Evolutionary conservation across 495 filamentous ascomycete genomes (phyloP).

Genomic region (Xylaria flabelliformis): DNA sequence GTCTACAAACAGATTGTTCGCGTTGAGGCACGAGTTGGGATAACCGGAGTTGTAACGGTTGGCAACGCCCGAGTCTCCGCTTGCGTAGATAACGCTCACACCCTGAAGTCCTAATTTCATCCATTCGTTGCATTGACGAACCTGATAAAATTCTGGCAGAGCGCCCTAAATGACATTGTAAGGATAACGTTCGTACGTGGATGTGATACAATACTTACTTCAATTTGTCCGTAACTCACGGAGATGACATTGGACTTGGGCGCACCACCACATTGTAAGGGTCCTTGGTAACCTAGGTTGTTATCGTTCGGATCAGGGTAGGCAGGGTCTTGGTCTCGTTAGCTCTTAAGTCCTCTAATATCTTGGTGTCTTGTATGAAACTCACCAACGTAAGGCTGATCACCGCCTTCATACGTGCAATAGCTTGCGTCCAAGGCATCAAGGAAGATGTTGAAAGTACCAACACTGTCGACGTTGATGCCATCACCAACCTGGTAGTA

Average conservation of each 20-base stretch:
- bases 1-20: conserved; percentile 35
- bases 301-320: conserved; percentile 51
- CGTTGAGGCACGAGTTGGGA: conserved; percentile 50
- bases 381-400: conserved; percentile 47
- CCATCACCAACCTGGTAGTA: conserved; percentile 62
- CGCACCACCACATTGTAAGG: conserved; percentile 53
- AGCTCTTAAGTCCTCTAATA: not conserved
- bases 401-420: conserved; percentile 54
- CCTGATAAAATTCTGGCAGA: conserved; percentile 49
- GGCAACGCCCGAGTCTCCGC: conserved; percentile 76
- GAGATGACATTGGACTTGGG: conserved; percentile 66
- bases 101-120: conserved; percentile 73
- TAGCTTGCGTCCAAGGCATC: conserved; percentile 51
- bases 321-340: conserved; percentile 33
- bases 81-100: conserved; percentile 72
- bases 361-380: not conserved
- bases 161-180: conserved; percentile 13
- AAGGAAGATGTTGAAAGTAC: conserved; percentile 57
- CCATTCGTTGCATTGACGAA: conserved; percentile 65
- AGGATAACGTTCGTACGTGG: not conserved
- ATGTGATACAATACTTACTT: conserved; percentile 37
- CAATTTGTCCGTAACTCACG: conserved; percentile 62
- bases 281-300: conserved; percentile 48
- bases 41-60: conserved; percentile 66
- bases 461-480: conserved; percentile 48